Evolutionary conservation across 2,329 filamentous ascomycete genomes (phyloP).

Genomic region (Falciphora oryzae): DNA sequence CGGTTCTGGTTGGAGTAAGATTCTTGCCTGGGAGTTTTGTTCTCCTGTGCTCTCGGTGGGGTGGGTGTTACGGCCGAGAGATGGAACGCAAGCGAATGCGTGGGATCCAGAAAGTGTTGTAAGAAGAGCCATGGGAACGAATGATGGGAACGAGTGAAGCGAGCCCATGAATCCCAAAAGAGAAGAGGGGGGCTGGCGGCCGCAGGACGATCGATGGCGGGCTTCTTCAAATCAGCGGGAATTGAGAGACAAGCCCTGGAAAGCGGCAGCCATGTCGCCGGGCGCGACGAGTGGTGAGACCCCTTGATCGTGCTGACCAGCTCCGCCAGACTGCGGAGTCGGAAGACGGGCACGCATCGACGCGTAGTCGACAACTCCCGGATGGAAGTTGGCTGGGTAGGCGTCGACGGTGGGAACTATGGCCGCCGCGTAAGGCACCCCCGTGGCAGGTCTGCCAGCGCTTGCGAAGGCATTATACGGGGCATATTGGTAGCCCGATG

Average conservation of each 20-base stretch:
- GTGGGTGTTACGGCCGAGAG: not conserved
- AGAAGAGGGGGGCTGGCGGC: slow-evolving; percentile 16
- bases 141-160: not conserved
- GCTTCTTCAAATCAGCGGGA: slow-evolving; percentile 37
- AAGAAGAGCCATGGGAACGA: not conserved
- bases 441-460: slow-evolving; percentile 29
- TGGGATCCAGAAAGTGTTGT: not conserved
- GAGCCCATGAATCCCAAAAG: not conserved
- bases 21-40: no score
- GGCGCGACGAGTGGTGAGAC: slow-evolving; percentile 36
- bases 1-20: no score
- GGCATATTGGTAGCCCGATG: slow-evolving; percentile 34
- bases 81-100: not conserved
- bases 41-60: not conserved
- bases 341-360: slow-evolving; percentile 42
- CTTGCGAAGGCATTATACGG: slow-evolving; percentile 39
- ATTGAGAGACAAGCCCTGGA: slow-evolving; percentile 69
- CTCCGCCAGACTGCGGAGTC: slow-evolving; percentile 29
- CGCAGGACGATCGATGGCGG: not conserved
- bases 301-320: slow-evolving; percentile 30
- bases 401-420: slow-evolving; percentile 36
- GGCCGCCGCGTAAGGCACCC: slow-evolving; percentile 31
- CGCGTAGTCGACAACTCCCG: slow-evolving; percentile 38
- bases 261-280: slow-evolving; percentile 57
- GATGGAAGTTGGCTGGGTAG: slow-evolving; percentile 35